Conservation (phyloP, 2,329 filamentous ascomycete genomes). For the Emmonsia crescens region DNA sequence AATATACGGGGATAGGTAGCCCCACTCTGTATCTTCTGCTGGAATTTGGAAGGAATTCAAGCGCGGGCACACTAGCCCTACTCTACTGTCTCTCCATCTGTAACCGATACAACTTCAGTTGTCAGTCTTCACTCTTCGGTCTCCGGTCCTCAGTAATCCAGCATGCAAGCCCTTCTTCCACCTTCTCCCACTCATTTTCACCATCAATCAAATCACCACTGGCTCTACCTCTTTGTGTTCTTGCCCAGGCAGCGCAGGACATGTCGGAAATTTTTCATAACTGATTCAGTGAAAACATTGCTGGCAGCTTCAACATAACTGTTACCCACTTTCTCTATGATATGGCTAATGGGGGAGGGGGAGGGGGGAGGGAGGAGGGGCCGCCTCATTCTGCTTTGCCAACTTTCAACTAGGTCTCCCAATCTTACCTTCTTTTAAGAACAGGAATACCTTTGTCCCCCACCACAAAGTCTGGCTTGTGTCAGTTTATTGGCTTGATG, state of each 20-base stretch:
- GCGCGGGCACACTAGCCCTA: neutral
- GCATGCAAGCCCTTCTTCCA: neutral
- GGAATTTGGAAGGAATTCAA: no score
- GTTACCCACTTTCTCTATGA: conserved; percentile 2
- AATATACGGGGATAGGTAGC: neutral
- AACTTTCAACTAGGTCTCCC: conserved; percentile 1
- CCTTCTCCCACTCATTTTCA: neutral
- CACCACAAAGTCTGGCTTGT: conserved; percentile 1
- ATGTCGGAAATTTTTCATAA: neutral
- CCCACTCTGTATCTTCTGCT: neutral
- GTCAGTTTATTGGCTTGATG: neutral
- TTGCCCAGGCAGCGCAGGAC: neutral
- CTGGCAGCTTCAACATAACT: neutral
- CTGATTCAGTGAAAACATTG: conserved; percentile 3
- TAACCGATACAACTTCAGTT: neutral
- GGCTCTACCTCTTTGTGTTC: neutral
- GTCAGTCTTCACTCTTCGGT: no score
- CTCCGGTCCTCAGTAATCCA: no score
- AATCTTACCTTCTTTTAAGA: neutral
- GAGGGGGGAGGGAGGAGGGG: no score
- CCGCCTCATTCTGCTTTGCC: neutral
- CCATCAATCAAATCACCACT: neutral
- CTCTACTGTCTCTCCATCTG: neutral
- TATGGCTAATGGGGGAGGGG: no score
- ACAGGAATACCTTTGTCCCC: conserved; percentile 1